Evolutionary conservation across 768 basidiomycete genomes (phyloP), one percentile per base, ranked within the genome.

Genomic region (Butyriboletus loyo): DNA sequence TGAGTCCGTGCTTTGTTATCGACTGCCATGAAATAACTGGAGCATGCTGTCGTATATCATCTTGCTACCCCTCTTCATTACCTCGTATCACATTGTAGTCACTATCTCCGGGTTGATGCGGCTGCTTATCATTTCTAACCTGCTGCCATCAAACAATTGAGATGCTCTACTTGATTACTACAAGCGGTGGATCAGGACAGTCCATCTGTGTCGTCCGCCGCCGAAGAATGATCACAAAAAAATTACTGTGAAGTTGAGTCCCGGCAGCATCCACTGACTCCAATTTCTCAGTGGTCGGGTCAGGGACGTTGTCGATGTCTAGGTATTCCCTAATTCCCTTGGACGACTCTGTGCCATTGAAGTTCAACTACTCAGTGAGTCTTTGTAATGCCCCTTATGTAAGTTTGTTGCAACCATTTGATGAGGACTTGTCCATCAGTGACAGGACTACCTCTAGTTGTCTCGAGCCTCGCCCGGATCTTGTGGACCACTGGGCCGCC

Each of bases 1-100:
- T 88, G 62, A 81, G 22, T n/a, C 21, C 22, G 24, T 45, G 22
- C 19, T 39, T 40, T 46, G 1, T 28, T 28, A 31, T 43, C 5
- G n/a, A 41, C 35, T 19, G 14, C 10, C 3, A 5, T 34, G 40
- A 49, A 42, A 42, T 34, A 22, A 31, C 19, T 50, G 10, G 28
- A 48, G 37, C 37, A 57, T 46, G 13, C 19, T 51, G 40, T 41
- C 34, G 30, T 48, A 35, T 25, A 30, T 38, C 17, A 36, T 40
- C 22, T 53, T 38, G 21, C 43, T 47, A 9, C 21, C 21, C 11
- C 37, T 37, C 48, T 15, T 40, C 10, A 30, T 46, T 24, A 5
- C 34, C 15, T 25, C 28, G 9, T n/a, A 25, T 40, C 17, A 48
- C 19, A 36, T 38, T 17, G 31, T 32, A 21, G 2, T 22, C 28